Conservation (phyloP, 208 protist genomes). For the Strigomonas galati region DNA sequence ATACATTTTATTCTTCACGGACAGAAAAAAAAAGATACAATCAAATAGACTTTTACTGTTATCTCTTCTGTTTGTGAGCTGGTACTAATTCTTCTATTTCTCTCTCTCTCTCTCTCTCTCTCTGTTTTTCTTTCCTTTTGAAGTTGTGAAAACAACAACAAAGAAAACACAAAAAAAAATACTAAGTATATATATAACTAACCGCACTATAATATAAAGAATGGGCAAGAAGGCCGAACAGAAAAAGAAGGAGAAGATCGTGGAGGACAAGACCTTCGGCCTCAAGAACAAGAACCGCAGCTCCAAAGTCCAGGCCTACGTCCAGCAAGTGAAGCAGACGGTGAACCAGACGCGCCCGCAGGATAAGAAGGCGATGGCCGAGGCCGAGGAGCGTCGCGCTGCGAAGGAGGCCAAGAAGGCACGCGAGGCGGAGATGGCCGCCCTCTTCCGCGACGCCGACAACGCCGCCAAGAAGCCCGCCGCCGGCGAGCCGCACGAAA, state of each 20-base stretch:
- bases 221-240: constrained; percentile 76
- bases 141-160: constrained; percentile 10
- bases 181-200: constrained; percentile 5
- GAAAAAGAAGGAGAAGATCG: constrained; percentile 87
- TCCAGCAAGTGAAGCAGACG: constrained; percentile 62
- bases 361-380: constrained; percentile 60
- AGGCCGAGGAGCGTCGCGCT: constrained; percentile 54
- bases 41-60: background rate
- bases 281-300: constrained; percentile 93
- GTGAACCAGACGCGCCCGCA: constrained; percentile 64
- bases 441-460: constrained; percentile 77
- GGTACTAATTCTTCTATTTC: background rate
- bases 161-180: constrained; percentile 14
- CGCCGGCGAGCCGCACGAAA: constrained; percentile 11
- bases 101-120: constrained; percentile 11
- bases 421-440: constrained; percentile 79
- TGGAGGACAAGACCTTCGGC: constrained; percentile 92
- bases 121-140: constrained; percentile 7
- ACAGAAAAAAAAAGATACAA: constrained; percentile 6
- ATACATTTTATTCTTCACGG: background rate
- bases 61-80: background rate
- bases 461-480: constrained; percentile 18
- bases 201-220: constrained; percentile 15
- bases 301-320: constrained; percentile 87
- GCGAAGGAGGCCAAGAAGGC: constrained; percentile 76